These are phyloP conservation scores for Trifolium dubium DNA, from an alignment of 306 rosid species.

Conservation along the genomic window DNA sequence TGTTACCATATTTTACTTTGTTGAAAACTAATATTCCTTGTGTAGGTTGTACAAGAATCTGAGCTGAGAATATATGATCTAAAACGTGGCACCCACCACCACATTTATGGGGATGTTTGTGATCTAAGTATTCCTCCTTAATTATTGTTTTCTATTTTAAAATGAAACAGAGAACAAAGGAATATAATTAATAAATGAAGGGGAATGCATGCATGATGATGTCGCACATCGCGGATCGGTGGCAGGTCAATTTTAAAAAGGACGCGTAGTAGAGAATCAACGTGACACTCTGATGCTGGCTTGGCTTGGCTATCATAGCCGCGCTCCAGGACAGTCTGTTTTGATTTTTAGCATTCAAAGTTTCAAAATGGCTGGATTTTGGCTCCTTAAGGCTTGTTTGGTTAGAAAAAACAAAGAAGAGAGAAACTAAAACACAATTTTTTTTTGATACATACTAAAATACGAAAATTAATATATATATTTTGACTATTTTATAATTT, in stretches of 20 bases:
- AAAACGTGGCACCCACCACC: slow-evolving; percentile 8
- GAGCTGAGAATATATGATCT: neutral
- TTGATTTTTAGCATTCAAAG: no score
- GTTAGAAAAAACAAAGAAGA: no score
- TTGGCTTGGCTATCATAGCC: neutral
- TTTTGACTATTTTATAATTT: no score
- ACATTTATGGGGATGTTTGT: slow-evolving; percentile 3
- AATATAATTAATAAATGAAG: neutral
- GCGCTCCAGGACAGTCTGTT: neutral
- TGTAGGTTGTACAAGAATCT: no score
- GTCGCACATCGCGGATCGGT: slow-evolving; percentile 4
- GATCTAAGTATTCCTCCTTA: neutral
- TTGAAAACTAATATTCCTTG: no score
- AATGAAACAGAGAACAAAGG: neutral
- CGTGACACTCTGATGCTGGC: neutral
- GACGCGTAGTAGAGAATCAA: neutral
- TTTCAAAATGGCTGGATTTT: no score
- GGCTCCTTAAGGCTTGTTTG: no score
- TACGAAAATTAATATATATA: no score
- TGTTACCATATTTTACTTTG: no score
- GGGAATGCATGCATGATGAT: neutral
- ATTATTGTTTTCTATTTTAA: neutral
- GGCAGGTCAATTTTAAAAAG: neutral
- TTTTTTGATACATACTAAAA: no score
- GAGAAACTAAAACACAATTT: no score